A percentile compares a stretch with the other conserved stretches of the same genome.
Conservation (phyloP, 1,139 yeast genomes). For the Barnettozyma hawaiiensis region DNA sequence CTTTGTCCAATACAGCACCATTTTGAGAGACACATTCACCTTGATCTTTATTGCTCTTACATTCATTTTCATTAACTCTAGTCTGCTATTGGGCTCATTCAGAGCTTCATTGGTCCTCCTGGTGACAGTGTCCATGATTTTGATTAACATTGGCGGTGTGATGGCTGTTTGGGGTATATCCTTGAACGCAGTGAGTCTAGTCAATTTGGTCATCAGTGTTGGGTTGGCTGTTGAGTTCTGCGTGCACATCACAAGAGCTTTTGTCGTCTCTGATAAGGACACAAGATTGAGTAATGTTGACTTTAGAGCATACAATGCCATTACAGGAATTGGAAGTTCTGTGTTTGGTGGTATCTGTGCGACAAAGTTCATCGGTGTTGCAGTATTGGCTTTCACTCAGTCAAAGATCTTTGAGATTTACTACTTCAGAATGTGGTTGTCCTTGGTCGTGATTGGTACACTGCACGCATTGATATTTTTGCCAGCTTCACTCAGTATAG, state of each 20-base stretch:
- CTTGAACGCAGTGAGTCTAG: slow-evolving; percentile 84
- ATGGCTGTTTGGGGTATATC: slow-evolving; percentile 74
- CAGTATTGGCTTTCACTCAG: slow-evolving; percentile 77
- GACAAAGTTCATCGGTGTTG: slow-evolving; percentile 84
- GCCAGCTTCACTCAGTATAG: slow-evolving; percentile 63
- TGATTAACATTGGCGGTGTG: slow-evolving; percentile 72
- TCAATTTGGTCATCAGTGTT: slow-evolving; percentile 80
- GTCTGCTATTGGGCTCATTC: slow-evolving; percentile 61
- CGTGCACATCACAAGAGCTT: slow-evolving; percentile 79
- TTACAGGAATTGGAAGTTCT: slow-evolving; percentile 76
- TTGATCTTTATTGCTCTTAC: slow-evolving; percentile 52
- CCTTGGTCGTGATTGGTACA: slow-evolving; percentile 70
- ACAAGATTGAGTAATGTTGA: slow-evolving; percentile 27
- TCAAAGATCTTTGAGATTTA: slow-evolving; percentile 86
- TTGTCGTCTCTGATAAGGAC: slow-evolving; percentile 32
- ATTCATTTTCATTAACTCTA: slow-evolving; percentile 50
- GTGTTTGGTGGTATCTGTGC: slow-evolving; percentile 86
- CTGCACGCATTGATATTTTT: slow-evolving; percentile 71
- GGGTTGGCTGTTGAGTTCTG: slow-evolving; percentile 95
- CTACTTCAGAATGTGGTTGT: slow-evolving; percentile 95
- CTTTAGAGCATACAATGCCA: slow-evolving; percentile 51
- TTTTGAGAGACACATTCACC: slow-evolving; percentile 50
- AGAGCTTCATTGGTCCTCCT: slow-evolving; percentile 53
- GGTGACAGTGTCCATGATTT: slow-evolving; percentile 55
- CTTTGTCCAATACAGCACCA: slow-evolving; percentile 78